Conservation (phyloP, 75 land plant species). For the Adiantum capillusveneris region DNA sequence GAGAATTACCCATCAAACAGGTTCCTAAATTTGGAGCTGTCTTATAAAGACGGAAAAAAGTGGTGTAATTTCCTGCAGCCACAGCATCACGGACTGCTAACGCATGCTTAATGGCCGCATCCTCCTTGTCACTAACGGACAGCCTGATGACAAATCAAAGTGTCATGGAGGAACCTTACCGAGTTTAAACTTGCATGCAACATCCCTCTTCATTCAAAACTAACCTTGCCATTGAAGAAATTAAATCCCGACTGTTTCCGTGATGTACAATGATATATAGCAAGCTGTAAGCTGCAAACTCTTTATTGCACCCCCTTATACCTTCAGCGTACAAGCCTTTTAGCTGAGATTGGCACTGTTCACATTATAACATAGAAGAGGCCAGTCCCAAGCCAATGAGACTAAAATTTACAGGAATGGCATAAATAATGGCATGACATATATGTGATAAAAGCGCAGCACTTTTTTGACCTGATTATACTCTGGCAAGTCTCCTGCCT, state of each 20-base stretch:
- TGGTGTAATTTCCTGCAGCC: slow-evolving; percentile 67
- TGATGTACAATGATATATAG: slow-evolving; percentile 70
- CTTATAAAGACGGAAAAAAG: slow-evolving; percentile 78
- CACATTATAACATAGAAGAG: no score
- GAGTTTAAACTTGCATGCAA: no score
- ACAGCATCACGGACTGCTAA: slow-evolving; percentile 87
- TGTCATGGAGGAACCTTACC: background rate
- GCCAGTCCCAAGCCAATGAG: no score
- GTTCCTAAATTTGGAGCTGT: slow-evolving; percentile 78
- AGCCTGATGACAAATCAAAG: slow-evolving; percentile 35
- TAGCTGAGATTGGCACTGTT: slow-evolving; percentile 91
- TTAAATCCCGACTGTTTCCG: slow-evolving; percentile 68
- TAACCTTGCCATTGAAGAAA: slow-evolving; percentile 84
- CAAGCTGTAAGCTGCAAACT: slow-evolving; percentile 86
- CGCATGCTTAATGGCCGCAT: slow-evolving; percentile 78
- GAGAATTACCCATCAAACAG: slow-evolving; percentile 72
- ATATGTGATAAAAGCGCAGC: no score
- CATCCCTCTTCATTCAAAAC: background rate
- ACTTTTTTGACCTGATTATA: slow-evolving; percentile 69
- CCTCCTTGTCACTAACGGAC: slow-evolving; percentile 56
- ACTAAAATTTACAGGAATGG: no score
- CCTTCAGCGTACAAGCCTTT: slow-evolving; percentile 90
- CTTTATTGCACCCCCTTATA: slow-evolving; percentile 64
- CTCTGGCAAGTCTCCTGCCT: slow-evolving; percentile 86
- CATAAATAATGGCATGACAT: no score